Base-by-base conservation (phyloP, 495 filamentous ascomycete species). In the Cairneyella variabilis region DNA sequence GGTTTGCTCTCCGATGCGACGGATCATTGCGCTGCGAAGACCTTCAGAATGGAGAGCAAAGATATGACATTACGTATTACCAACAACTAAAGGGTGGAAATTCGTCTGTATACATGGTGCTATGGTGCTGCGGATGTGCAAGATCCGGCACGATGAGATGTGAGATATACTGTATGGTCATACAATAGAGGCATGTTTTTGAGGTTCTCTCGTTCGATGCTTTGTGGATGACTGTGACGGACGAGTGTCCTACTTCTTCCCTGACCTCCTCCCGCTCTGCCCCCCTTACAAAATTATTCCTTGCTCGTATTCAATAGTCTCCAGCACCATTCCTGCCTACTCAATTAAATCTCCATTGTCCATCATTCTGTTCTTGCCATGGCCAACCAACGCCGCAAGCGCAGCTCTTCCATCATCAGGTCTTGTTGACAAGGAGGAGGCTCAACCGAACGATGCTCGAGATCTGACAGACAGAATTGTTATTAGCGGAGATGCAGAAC, bases 161-260 rank as follows among this genome's bases (percentile, higher is more conserved):
- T 26, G 28, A 53, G 42, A 38, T 22, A 37, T 53, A 46, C 51
- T 53, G 51, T 53, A 38, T 23, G 21, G 39, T 36, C 10, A 20
- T 17, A 47, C 40, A 50, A 53, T 53, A 53, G 41, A 53, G 32
- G 34, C 41, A 47, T 53, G 18, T 30, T 53, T 47, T 16, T 51
- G 40, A 27, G 9, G 37, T 37, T 10, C 18, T 12, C n/a, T n/a
- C 34, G 12, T 20, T 21, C n/a, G 22, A n/a, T 32, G 46, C 30
- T 49, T 2, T 28, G 22, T 44, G 17, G 6, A 23, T 44, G 41
- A 14, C 16, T 14, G 16, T n/a, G 41, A n/a, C 26, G 40, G 14
- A 9, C 26, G 6, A 32, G 28, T 32, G 8, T 40, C 17, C 37
- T 6, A 40, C 37, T 40, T 20, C 17, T 17, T 40, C 6, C 37